Base-by-base conservation (phyloP, 176 grass and related monocot species). In the Urochloa ruziziensis region DNA sequence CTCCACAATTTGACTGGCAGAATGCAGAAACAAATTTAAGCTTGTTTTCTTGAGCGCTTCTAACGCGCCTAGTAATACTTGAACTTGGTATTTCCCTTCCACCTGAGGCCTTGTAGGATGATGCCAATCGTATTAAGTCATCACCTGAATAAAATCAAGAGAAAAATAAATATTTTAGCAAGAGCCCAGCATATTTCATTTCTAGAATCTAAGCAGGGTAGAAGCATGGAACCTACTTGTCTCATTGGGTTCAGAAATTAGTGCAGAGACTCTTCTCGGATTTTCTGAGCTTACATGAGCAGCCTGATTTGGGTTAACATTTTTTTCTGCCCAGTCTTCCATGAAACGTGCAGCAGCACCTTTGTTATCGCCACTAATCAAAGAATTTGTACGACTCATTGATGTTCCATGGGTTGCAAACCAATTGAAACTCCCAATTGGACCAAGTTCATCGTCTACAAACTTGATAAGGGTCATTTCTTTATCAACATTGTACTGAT, bases 351-450 rank as follows among this genome's bases (percentile, higher is more conserved):
- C 93, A 83, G 96, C 96, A 39, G 91, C 89, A 28, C 96, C 96
- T 83, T 98, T 98, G 83, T 98, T 98, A 84, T 98, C 96, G 65
- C 96, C 96, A 40, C 96, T 98, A 56, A 95, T 94, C 80, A 95
- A 91, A 27, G 91, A 90, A 83, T 98, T 98, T 47, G 91, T 92
- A 29, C 93, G 87, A 75, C 93, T 94, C 96, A 95, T 95, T 39
- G 96, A 98, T 47, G 96, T 98, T 40, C 93, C 96, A 34, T 98
- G 96, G 82, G 96, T 98, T 74, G 96, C 91, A 82, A 95, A 98
- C 96, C 93, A 98, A 75, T 90, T 95, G 74, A 98, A 98, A 86
- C 87, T 98, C 67, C 96, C 96, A 83, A 93, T 24, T 53, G 91
- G 85, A 54, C 96, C 96, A 73, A 82, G 49, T 84, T 92, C 74